A percentile compares a stretch with the other conserved stretches of the same genome.
phyloP scores from a whole-genome alignment of 2,329 filamentous ascomycete species.

The Apiospora sp. region DNA sequence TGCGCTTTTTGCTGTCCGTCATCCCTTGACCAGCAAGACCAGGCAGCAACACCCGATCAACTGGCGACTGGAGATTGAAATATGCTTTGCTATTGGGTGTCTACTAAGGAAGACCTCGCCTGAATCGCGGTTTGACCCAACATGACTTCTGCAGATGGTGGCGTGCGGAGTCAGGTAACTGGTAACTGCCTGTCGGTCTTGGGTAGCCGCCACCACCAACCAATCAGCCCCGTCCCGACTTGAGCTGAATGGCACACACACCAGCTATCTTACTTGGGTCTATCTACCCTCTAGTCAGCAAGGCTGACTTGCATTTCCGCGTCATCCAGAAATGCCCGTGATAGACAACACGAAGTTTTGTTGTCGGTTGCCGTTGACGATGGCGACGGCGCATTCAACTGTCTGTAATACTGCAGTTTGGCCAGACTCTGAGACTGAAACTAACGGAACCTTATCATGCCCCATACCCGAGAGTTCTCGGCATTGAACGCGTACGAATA shows the following conservation, averaged over 20 bases:
- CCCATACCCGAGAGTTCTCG: background rate
- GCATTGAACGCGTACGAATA: conserved; percentile 9
- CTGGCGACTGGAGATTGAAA: background rate
- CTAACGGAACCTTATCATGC: conserved; percentile 1
- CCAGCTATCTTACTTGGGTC: background rate
- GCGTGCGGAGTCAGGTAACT: background rate
- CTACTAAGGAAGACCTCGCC: background rate
- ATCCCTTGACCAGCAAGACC: background rate
- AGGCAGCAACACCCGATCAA: conserved; percentile 12
- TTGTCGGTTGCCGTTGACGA: background rate
- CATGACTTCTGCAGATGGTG: conserved; percentile 10
- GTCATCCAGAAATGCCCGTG: background rate
- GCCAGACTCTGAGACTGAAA: background rate
- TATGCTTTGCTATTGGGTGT: background rate
- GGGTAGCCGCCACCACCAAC: background rate
- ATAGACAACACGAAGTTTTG: background rate
- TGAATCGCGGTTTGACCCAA: conserved; percentile 4
- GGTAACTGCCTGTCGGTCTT: background rate
- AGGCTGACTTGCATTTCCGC: conserved; percentile 10
- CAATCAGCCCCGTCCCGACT: background rate
- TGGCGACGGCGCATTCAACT: background rate
- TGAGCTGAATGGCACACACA: background rate
- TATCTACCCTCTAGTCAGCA: conserved; percentile 4
- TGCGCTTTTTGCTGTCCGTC: background rate
- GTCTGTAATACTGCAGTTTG: background rate